phyloP scores from a whole-genome alignment of 768 basidiomycete genomes.

The Tricholoma hemisulphureum region DNA sequence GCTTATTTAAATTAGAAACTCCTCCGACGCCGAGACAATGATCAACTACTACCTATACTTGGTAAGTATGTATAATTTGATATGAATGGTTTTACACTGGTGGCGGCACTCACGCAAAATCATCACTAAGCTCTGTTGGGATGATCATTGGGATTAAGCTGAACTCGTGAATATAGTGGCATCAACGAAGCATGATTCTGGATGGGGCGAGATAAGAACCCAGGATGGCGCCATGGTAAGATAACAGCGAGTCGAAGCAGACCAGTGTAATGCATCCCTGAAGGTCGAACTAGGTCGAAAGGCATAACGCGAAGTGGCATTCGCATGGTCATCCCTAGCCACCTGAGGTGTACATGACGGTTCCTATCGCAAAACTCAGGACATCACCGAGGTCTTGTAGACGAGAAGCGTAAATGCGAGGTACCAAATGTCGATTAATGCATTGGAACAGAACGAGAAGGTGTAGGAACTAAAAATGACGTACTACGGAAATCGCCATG shows the following conservation, averaged over 20 bases:
- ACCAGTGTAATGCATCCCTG: too few relatives aligned
- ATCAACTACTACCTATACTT: too few relatives aligned
- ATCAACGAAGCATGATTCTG: background rate
- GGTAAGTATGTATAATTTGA: too few relatives aligned
- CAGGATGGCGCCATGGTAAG: background rate
- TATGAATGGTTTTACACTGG: too few relatives aligned
- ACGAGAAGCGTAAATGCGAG: background rate
- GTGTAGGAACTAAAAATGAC: background rate
- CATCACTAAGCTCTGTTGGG: background rate
- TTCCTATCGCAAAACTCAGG: background rate
- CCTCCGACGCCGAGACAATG: too few relatives aligned
- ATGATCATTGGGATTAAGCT: background rate
- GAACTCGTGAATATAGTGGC: background rate
- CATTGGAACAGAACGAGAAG: background rate
- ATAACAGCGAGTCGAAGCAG: background rate
- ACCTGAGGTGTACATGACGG: background rate
- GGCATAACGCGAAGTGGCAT: too few relatives aligned
- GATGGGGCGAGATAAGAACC: background rate
- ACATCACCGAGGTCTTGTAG: too few relatives aligned
- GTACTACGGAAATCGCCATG: slow-evolving; percentile 2
- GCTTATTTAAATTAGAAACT: too few relatives aligned
- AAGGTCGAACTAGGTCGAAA: too few relatives aligned
- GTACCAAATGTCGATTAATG: background rate
- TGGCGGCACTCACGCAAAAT: background rate
- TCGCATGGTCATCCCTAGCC: background rate